Evolutionary conservation across 345 rosid species (phyloP).

Genomic region (Litchi chinensis): DNA sequence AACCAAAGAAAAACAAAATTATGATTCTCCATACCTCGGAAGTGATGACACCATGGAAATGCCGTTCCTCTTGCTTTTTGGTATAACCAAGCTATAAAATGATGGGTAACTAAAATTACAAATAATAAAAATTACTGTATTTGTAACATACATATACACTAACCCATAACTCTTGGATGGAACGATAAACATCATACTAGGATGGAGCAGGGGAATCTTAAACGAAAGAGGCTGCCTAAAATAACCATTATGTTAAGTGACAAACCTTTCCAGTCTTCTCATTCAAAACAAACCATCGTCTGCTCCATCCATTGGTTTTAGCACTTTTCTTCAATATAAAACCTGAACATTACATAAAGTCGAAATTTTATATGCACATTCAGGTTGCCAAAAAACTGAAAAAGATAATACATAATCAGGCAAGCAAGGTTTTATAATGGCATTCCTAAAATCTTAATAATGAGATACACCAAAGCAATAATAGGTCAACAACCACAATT

Average conservation of each 20-base stretch:
- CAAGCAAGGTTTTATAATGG: not conserved
- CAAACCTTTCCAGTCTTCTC: slow-evolving; percentile 92
- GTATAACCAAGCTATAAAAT: slow-evolving; percentile 80
- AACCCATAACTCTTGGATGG: not conserved
- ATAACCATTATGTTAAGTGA: slow-evolving; percentile 11
- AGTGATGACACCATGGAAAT: slow-evolving; percentile 81
- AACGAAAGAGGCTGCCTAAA: not conserved
- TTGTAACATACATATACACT: not conserved
- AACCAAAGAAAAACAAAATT: not conserved
- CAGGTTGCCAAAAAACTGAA: not conserved
- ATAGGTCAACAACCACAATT: not conserved
- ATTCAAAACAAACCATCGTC: slow-evolving; percentile 93
- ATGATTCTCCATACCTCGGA: slow-evolving; percentile 59
- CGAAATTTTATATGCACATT: not conserved
- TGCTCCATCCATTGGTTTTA: slow-evolving; percentile 89
- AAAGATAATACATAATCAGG: not conserved
- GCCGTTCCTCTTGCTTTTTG: slow-evolving; percentile 90
- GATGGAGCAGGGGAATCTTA: not conserved
- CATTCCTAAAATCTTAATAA: not conserved
- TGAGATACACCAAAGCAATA: not conserved
- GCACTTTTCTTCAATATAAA: slow-evolving; percentile 84
- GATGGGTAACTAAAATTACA: slow-evolving; percentile 8
- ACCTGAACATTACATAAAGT: slow-evolving; percentile 49
- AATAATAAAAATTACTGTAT: not conserved
- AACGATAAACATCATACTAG: not conserved